Evolutionary conservation across 495 filamentous ascomycete species (phyloP).

Genomic region (Sporormia fimetaria): DNA sequence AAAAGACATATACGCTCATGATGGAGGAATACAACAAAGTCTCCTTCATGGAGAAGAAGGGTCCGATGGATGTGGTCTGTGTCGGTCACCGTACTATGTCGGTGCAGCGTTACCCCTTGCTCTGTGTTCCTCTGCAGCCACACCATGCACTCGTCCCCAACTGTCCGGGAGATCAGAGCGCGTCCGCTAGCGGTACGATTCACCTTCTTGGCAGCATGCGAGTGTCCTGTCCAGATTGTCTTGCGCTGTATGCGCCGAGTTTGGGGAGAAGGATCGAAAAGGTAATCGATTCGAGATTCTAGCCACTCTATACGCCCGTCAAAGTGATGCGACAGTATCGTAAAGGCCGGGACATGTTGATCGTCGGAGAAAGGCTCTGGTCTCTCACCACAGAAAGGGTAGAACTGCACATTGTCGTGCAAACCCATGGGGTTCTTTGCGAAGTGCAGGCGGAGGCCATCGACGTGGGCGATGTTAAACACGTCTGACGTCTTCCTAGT

Average conservation of each 20-base stretch:
- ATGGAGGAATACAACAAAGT: slow-evolving; percentile 73
- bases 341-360: too few species aligned
- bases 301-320: slow-evolving; percentile 77
- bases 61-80: slow-evolving; percentile 71
- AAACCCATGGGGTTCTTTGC: slow-evolving; percentile 35
- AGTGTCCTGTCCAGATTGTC: slow-evolving; percentile 75
- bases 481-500: slow-evolving; percentile 54
- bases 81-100: slow-evolving; percentile 59
- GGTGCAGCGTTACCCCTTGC: slow-evolving; percentile 44
- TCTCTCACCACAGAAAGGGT: slow-evolving; percentile 54
- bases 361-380: slow-evolving; percentile 45
- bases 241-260: slow-evolving; percentile 47
- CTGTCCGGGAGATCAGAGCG: slow-evolving; percentile 69
- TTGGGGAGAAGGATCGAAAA: slow-evolving; percentile 69
- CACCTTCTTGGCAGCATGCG: slow-evolving; percentile 66
- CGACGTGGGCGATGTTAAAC: slow-evolving; percentile 80
- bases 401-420: slow-evolving; percentile 57
- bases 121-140: slow-evolving; percentile 56
- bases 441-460: slow-evolving; percentile 57
- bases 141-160: slow-evolving; percentile 65
- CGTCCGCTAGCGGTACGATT: slow-evolving; percentile 70
- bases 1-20: slow-evolving; percentile 67
- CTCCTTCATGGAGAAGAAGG: slow-evolving; percentile 60
- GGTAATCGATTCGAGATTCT: slow-evolving; percentile 60
- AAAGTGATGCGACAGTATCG: slow-evolving; percentile 75